These are phyloP conservation scores for Trypanosoma boissoni DNA, from an alignment of 208 protist species.

Conservation along the genomic window DNA sequence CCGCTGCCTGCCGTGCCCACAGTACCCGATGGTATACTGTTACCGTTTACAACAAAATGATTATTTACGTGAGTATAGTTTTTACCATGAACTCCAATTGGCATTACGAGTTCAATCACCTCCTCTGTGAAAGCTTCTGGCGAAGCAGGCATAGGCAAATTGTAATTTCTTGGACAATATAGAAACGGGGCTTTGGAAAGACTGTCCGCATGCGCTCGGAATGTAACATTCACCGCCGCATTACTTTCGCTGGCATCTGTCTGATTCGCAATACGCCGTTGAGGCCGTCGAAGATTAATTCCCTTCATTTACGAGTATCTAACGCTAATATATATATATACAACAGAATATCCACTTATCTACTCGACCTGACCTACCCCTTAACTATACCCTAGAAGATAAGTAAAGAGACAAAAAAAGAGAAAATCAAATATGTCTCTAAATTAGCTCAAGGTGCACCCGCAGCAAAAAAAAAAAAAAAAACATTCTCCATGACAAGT, in stretches of 20 bases:
- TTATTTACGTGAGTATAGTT: too few species aligned
- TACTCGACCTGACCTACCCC: not conserved
- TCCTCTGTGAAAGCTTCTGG: constrained; percentile 17
- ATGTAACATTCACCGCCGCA: constrained; percentile 65
- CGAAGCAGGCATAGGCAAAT: constrained; percentile 25
- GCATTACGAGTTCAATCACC: constrained; percentile 22
- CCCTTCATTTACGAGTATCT: too few species aligned
- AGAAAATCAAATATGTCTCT: not conserved
- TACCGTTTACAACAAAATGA: too few species aligned
- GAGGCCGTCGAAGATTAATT: constrained; percentile 38
- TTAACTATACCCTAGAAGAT: not conserved
- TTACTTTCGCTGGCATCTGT: constrained; percentile 35
- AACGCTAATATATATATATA: too few species aligned
- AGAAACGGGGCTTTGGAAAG: constrained; percentile 68
- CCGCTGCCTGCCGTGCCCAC: not conserved
- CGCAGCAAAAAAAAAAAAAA: constrained; percentile 1
- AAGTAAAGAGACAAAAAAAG: not conserved
- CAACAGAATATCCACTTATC: too few species aligned
- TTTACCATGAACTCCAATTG: not conserved
- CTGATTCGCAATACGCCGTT: constrained; percentile 34
- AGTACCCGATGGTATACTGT: not conserved
- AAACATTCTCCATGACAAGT: not conserved
- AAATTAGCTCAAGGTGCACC: not conserved
- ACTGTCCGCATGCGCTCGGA: constrained; percentile 61
- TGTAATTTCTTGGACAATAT: constrained; percentile 77